Conservation (phyloP, 768 basidiomycete species). For the Pholiota conissans region DNA sequence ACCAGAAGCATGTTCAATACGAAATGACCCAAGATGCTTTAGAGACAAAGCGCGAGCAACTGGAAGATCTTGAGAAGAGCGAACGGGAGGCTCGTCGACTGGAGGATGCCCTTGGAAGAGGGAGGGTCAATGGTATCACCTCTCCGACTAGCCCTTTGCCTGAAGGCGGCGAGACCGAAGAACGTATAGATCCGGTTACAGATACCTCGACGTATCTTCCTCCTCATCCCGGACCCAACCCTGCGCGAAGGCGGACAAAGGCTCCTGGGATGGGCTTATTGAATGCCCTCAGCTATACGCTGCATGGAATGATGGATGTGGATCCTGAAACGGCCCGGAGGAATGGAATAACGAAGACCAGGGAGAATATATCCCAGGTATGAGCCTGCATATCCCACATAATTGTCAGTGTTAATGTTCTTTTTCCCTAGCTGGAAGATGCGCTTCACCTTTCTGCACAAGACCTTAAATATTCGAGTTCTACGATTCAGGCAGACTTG, state of each 20-base stretch:
- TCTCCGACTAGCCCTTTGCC: constrained; percentile 28
- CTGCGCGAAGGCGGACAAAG: constrained; percentile 52
- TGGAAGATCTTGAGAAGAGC: constrained; percentile 90
- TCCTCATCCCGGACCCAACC: constrained; percentile 80
- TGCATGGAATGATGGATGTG: constrained; percentile 98
- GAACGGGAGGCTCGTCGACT: constrained; percentile 89
- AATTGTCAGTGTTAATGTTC: background rate
- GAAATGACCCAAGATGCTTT: constrained; percentile 95
- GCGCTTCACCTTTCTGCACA: constrained; percentile 89
- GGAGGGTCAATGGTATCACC: constrained; percentile 31
- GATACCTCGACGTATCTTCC: constrained; percentile 54
- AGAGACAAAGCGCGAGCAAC: constrained; percentile 77
- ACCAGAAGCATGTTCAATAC: constrained; percentile 97
- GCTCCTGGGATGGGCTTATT: constrained; percentile 84
- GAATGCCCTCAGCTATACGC: constrained; percentile 88
- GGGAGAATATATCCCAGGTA: constrained; percentile 95
- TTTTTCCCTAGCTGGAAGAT: constrained; percentile 76
- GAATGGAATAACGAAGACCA: constrained; percentile 90
- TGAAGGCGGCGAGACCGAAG: constrained; percentile 29
- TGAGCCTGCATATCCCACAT: constrained; percentile 25
- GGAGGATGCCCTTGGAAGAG: constrained; percentile 80
- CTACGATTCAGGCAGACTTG: constrained; percentile 95
- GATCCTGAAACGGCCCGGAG: constrained; percentile 96
- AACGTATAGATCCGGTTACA: constrained; percentile 39
- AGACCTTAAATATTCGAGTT: constrained; percentile 94